A percentile compares a stretch with the other conserved stretches of the same genome.
phyloP scores from a whole-genome alignment of 306 rosid species.

The Heteromeles arbutifolia region DNA sequence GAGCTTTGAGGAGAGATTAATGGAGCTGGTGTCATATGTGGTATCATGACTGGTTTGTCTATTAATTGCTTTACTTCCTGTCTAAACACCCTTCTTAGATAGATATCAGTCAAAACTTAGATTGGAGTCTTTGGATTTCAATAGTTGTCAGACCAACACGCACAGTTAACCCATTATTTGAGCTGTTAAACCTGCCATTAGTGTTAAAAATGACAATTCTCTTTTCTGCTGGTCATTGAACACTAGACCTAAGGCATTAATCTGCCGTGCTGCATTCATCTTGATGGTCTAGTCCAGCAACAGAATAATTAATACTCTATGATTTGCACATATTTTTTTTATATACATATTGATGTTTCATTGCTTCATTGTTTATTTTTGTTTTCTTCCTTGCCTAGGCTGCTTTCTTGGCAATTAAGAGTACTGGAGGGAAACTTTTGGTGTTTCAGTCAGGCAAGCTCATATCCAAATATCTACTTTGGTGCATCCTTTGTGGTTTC shows the following conservation, averaged over 20 bases:
- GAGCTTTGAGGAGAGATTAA: neutral
- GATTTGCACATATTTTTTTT: neutral
- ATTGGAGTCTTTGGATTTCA: neutral
- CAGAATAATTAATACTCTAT: neutral
- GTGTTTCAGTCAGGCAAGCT: slow-evolving; percentile 95
- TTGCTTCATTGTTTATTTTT: neutral
- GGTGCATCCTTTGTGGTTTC: neutral
- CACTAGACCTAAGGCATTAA: neutral
- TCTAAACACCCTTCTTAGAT: neutral
- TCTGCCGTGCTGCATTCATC: neutral
- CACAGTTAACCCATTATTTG: neutral
- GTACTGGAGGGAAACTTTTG: slow-evolving; percentile 87
- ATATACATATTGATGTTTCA: neutral
- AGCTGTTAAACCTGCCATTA: neutral
- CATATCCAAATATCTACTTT: neutral
- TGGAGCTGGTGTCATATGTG: neutral
- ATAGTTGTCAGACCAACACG: neutral
- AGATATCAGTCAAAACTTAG: neutral
- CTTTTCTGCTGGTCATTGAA: neutral
- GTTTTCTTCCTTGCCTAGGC: slow-evolving; percentile 44
- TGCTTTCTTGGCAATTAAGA: slow-evolving; percentile 93
- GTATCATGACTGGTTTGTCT: neutral
- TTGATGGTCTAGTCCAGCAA: neutral
- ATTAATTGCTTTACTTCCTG: neutral
- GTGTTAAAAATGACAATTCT: neutral